phyloP scores from a whole-genome alignment of 352 stramenopile species.

The Phytophthora lateralis region DNA sequence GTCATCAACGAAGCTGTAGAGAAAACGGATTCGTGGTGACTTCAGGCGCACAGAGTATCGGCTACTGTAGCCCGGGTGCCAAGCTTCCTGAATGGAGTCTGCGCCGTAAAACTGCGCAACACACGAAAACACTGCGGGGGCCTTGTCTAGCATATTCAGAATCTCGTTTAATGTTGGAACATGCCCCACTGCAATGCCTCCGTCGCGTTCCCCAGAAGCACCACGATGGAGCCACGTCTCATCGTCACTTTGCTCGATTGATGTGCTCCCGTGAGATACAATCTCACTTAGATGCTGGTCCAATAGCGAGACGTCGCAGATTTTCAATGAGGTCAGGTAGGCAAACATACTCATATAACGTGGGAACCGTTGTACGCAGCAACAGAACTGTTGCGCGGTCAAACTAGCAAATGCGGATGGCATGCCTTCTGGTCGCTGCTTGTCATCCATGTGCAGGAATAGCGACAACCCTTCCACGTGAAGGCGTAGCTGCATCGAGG shows the following conservation, averaged over 20 bases:
- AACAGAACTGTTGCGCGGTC: conserved; percentile 73
- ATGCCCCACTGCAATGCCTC: conserved; percentile 40
- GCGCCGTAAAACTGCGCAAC: conserved; percentile 78
- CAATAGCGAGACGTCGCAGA: conserved; percentile 64
- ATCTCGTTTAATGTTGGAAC: conserved; percentile 68
- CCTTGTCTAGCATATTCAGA: conserved; percentile 50
- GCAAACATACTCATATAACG: conserved; percentile 73
- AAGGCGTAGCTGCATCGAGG: conserved; percentile 76
- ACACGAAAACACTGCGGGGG: conserved; percentile 79
- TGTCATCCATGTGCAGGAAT: conserved; percentile 63
- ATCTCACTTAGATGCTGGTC: conserved; percentile 74
- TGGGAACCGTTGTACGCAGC: conserved; percentile 71
- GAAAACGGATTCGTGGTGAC: conserved; percentile 79
- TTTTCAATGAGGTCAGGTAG: conserved; percentile 76
- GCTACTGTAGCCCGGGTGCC: conserved; percentile 84
- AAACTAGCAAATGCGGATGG: conserved; percentile 64
- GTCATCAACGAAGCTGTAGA: conserved; percentile 86
- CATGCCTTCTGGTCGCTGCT: conserved; percentile 33
- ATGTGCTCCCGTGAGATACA: conserved; percentile 49
- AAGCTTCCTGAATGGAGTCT: conserved; percentile 76
- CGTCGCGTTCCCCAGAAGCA: conserved; percentile 18
- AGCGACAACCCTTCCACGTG: conserved; percentile 72
- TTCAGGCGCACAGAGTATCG: conserved; percentile 75
- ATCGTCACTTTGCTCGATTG: conserved; percentile 25
- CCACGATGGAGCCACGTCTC: conserved; percentile 21